phyloP scores from a whole-genome alignment of 2,329 filamentous ascomycete species.

The Colletotrichum spaethianum region DNA sequence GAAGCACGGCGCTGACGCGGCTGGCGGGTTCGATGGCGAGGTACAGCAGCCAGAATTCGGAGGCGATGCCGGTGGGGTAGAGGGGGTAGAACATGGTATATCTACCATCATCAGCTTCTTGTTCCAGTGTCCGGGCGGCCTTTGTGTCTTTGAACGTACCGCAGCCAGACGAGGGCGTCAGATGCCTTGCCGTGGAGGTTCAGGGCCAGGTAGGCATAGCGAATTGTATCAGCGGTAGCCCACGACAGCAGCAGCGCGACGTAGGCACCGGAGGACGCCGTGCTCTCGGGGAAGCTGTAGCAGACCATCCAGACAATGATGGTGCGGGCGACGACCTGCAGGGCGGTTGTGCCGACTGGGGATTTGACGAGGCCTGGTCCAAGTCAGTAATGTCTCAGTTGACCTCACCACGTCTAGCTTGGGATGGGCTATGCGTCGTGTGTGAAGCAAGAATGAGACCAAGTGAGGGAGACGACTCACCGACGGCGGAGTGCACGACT shows the following conservation, averaged over 20 bases:
- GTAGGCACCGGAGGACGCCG: slow-evolving; percentile 69
- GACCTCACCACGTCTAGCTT: not conserved
- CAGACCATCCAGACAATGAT: slow-evolving; percentile 91
- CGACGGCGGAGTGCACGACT: slow-evolving; percentile 83
- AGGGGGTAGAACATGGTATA: slow-evolving; percentile 95
- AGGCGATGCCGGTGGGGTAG: slow-evolving; percentile 91
- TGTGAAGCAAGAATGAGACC: not conserved
- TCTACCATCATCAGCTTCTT: not conserved
- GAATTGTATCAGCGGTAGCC: slow-evolving; percentile 90
- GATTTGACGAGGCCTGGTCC: slow-evolving; percentile 83
- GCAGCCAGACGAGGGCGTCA: slow-evolving; percentile 79
- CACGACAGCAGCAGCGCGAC: slow-evolving; percentile 87
- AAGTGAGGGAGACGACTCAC: slow-evolving; percentile 61
- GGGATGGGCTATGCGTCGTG: too few relatives aligned
- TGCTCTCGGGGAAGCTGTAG: slow-evolving; percentile 78
- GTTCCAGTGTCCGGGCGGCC: not conserved
- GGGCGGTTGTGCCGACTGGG: slow-evolving; percentile 85
- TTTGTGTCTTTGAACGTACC: slow-evolving; percentile 50
- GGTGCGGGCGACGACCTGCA: slow-evolving; percentile 91
- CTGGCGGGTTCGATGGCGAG: slow-evolving; percentile 73
- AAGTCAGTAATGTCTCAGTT: not conserved
- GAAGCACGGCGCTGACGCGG: slow-evolving; percentile 62
- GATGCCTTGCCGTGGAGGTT: slow-evolving; percentile 77
- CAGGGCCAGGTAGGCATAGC: slow-evolving; percentile 91
- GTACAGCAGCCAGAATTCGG: slow-evolving; percentile 87